Conservation (phyloP, 192 early-diverging fungal species). For the Dissophora globulifera region DNA sequence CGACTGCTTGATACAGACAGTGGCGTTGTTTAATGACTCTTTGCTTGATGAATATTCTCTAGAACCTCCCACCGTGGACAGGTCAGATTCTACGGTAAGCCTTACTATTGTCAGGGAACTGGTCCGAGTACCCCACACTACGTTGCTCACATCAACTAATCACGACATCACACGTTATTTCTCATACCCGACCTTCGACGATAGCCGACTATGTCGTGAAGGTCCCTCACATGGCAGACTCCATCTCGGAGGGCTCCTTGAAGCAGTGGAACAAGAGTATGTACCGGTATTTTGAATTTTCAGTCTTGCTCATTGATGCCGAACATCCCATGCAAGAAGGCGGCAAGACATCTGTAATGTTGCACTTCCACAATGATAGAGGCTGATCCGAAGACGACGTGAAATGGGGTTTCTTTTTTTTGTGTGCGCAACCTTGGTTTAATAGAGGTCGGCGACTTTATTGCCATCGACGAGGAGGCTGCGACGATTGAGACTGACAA, state of each 20-base stretch:
- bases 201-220: conserved; percentile 88
- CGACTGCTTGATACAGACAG: too few relatives aligned
- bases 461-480: conserved; percentile 93
- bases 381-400: conserved; percentile 3
- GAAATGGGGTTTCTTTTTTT: too few relatives aligned
- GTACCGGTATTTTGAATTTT: conserved; percentile 25
- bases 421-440: neutral
- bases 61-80: conserved; percentile 26
- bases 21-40: too few relatives aligned
- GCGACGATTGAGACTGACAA: conserved; percentile 99
- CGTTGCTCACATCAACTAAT: too few relatives aligned
- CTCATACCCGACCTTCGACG: too few relatives aligned
- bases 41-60: neutral
- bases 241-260: conserved; percentile 97
- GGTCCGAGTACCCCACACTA: too few relatives aligned
- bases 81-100: conserved; percentile 52
- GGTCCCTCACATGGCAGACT: conserved; percentile 97
- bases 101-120: too few relatives aligned
- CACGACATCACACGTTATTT: too few relatives aligned
- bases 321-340: too few relatives aligned
- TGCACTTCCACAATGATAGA: too few relatives aligned
- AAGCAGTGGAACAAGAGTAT: conserved; percentile 96
- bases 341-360: too few relatives aligned
- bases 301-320: conserved; percentile 1
- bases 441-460: conserved; percentile 94